Conservation (phyloP, 805 yeast genomes). For the Ogataea saltuana region DNA sequence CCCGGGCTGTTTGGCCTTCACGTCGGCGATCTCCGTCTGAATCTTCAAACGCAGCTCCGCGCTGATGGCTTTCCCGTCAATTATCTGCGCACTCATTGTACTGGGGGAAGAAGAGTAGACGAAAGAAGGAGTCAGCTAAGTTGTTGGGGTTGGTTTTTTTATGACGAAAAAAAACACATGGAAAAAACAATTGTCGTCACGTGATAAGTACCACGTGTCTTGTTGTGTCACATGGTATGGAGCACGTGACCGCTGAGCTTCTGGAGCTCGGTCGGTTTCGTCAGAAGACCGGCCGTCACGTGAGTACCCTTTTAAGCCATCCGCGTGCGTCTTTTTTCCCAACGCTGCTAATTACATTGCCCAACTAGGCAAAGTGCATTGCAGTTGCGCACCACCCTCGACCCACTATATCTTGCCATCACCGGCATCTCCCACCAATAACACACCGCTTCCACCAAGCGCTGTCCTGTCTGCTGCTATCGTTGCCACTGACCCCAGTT, state of each 20-base stretch:
- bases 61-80: slow-evolving; percentile 62
- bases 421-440: too few relatives aligned
- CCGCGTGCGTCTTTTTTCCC: neutral
- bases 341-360: slow-evolving; percentile 5
- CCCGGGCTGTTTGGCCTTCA: slow-evolving; percentile 43
- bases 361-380: slow-evolving; percentile 4
- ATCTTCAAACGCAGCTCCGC: slow-evolving; percentile 50
- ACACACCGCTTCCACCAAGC: too few relatives aligned
- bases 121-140: neutral
- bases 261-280: too few relatives aligned
- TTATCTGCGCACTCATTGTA: slow-evolving; percentile 33
- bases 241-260: neutral
- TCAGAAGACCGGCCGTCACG: too few relatives aligned
- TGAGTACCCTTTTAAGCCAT: neutral
- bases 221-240: neutral
- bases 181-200: too few relatives aligned
- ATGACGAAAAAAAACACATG: neutral
- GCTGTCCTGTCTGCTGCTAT: too few relatives aligned
- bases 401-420: neutral
- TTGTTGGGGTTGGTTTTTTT: neutral
- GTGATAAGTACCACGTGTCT: neutral
- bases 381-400: neutral
- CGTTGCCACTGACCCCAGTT: too few relatives aligned
- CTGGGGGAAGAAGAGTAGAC: neutral
- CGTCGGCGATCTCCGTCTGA: slow-evolving; percentile 47